Evolutionary conservation across 306 rosid genomes (phyloP).

Genomic region (Dryas drummondii): DNA sequence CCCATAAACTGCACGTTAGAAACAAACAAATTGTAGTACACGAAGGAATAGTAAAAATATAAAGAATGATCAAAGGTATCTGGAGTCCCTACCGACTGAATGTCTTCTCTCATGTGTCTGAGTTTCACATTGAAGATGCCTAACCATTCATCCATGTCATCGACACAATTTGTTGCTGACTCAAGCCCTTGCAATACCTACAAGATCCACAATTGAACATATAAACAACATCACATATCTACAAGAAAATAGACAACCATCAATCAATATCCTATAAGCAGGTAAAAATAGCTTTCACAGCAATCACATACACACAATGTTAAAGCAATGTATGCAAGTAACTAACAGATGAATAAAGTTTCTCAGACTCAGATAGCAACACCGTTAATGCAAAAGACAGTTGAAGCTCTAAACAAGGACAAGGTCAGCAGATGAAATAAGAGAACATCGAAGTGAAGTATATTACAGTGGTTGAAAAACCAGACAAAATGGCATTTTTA

Average conservation of each 20-base stretch:
- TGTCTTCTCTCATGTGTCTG: constrained; percentile 99
- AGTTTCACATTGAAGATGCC: constrained; percentile 92
- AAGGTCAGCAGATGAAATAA: not conserved
- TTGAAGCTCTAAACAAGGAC: not conserved
- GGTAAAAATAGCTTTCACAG: not conserved
- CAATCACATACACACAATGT: not conserved
- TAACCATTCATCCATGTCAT: constrained; percentile 95
- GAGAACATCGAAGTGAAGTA: not conserved
- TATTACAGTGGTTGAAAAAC: constrained; percentile 3
- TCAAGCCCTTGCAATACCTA: constrained; percentile 89
- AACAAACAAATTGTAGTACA: constrained; percentile 26
- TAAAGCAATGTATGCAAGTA: constrained; percentile 1
- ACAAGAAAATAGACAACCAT: not conserved
- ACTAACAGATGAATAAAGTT: not conserved
- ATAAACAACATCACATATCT: not conserved
- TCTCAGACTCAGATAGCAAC: not conserved
- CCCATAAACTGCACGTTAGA: not conserved
- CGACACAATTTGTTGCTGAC: constrained; percentile 75
- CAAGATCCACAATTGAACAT: constrained; percentile 27
- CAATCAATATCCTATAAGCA: constrained; percentile 10
- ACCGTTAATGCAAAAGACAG: not conserved
- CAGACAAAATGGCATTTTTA: no score
- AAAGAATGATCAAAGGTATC: constrained; percentile 14
- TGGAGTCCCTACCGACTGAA: constrained; percentile 69
- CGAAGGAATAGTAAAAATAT: constrained; percentile 23